Base-by-base conservation (phyloP, 179 eudicot genomes). In the Monotropa hypopitys region DNA sequence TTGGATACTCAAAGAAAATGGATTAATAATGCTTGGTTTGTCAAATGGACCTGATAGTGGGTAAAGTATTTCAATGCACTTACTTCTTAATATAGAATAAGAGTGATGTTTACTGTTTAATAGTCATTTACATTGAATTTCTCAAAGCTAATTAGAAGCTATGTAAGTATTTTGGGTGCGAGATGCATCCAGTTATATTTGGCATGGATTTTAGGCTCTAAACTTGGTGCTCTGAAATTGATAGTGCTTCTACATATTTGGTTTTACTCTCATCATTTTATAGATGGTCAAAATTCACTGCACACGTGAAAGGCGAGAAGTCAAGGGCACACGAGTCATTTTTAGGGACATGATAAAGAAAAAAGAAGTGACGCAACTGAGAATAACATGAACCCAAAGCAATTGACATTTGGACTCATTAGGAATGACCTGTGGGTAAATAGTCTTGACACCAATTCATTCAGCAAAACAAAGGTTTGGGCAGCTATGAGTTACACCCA, bases 1-100 rank as follows among this genome's bases (percentile, higher is more conserved):
- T 72, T 95, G 97, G 97, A 75, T 93, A 79, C 87, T 95, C 30
- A 90, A 84, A 79, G 99, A 90, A 84, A 91, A 92, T 76, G 92
- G 88, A 66, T 77, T 93, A 63, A 73, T 86, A 72, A 81, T 84
- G 88, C 88, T 83, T 51, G 84, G 81, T 68, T 78, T 95, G 76
- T 72, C 79, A 73, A 53, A 67, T 81, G 49, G 80, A 43, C 82
- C 78, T 83, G 74, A 47, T 73, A 79, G 78, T 7, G 77, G 76
- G 99, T 95, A 88, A 88, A 84, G 91, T 79, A 42, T 62, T 71
- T 75, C 7, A 3, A 0, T 45, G 18, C 50, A 66, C 0, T 33
- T 30, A 67, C 67, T 28, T 0, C 5, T 74, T 49, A 15, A 74
- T 38, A 38, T 1, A 1, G 40, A 38, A 38, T 5, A 38, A 3